These are phyloP conservation scores for Periconia digitata DNA, from an alignment of 2,329 filamentous ascomycete species.

Conservation along the genomic window DNA sequence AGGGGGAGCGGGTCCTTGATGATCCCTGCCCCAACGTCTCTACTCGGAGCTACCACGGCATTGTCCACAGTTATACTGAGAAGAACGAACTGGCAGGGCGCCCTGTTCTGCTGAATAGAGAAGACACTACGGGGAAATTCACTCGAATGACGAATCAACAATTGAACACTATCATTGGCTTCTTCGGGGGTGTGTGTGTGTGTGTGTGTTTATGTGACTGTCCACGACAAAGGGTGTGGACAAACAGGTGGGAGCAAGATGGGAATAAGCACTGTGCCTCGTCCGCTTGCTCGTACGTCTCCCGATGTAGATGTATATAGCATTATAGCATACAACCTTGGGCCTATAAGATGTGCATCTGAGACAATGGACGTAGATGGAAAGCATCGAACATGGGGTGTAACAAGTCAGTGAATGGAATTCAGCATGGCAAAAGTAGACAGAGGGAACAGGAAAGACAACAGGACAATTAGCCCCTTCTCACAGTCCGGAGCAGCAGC, in stretches of 20 bases:
- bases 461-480: neutral
- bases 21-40: neutral
- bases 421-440: too few species aligned
- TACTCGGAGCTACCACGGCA: conserved; percentile 1
- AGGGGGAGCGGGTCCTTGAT: neutral
- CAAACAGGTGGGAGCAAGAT: too few species aligned
- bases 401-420: too few species aligned
- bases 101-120: conserved; percentile 8
- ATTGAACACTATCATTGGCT: too few species aligned
- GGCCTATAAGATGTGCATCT: neutral
- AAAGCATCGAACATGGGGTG: too few species aligned
- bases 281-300: neutral
- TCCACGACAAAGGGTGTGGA: too few species aligned
- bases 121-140: neutral
- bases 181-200: neutral
- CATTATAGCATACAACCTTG: neutral
- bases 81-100: neutral
- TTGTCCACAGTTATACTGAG: conserved; percentile 24
- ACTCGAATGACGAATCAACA: neutral
- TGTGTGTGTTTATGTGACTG: too few species aligned
- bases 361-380: neutral
- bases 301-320: neutral
- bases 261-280: too few species aligned
- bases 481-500: neutral
- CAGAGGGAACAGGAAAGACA: too few species aligned